Percentiles rank a stretch among this genome's conserved stretches.
Evolutionary conservation across 2,329 filamentous ascomycete species (phyloP).

Genomic region (Aspergillus neotritici): DNA sequence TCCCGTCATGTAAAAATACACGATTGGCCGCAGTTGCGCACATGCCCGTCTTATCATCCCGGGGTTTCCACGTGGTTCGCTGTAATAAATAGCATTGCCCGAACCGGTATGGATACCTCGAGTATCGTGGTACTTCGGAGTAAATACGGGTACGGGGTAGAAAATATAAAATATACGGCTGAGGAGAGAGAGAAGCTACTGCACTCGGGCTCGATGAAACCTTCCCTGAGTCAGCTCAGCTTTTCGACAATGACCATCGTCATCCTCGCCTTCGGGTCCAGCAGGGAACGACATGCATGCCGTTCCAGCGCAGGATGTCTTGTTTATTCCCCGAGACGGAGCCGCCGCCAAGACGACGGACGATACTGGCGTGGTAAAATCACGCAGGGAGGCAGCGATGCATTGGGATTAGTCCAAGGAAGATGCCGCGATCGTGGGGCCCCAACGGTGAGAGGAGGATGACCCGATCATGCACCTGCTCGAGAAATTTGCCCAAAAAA

Average conservation of each 20-base stretch:
- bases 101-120: too few species aligned
- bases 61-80: slow-evolving; percentile 19
- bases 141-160: background rate
- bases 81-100: slow-evolving; percentile 1
- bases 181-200: too few species aligned
- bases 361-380: slow-evolving; percentile 8
- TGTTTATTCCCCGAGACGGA: slow-evolving; percentile 6
- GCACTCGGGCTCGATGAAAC: too few species aligned
- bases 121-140: too few species aligned
- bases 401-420: background rate
- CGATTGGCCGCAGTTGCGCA: slow-evolving; percentile 10
- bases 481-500: too few species aligned
- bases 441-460: too few species aligned
- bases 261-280: background rate
- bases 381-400: slow-evolving; percentile 3
- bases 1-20: slow-evolving; percentile 2
- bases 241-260: background rate
- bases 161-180: too few species aligned
- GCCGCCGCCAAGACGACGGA: slow-evolving; percentile 12
- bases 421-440: background rate
- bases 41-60: slow-evolving; percentile 10
- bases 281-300: background rate
- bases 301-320: too few species aligned
- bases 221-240: too few species aligned
- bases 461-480: too few species aligned